Evolutionary conservation across 1,139 yeast species (phyloP).

Genomic region (Insectozyma bohioensis): DNA sequence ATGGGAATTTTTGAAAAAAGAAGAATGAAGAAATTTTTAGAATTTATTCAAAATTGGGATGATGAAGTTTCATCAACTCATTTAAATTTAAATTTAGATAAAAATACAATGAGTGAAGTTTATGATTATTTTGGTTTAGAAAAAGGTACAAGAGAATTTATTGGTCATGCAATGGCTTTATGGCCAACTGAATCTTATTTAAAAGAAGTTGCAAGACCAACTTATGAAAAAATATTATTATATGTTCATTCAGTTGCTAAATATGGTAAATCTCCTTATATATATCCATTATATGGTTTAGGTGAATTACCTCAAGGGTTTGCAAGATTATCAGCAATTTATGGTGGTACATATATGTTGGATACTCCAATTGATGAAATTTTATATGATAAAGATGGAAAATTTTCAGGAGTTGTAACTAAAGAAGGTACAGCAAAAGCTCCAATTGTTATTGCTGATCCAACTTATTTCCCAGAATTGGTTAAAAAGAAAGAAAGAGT

Average conservation of each 20-base stretch:
- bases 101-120: conserved; percentile 88
- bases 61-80: conserved; percentile 82
- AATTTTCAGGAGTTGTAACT: conserved; percentile 82
- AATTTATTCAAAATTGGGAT: conserved; percentile 79
- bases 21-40: conserved; percentile 88
- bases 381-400: conserved; percentile 51
- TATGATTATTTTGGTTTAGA: conserved; percentile 89
- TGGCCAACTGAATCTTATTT: conserved; percentile 93
- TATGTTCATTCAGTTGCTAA: conserved; percentile 91
- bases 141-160: conserved; percentile 90
- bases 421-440: conserved; percentile 92
- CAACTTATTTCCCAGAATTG: conserved; percentile 93
- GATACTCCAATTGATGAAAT: conserved; percentile 94
- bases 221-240: conserved; percentile 80
- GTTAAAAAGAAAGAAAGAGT: conserved; percentile 81
- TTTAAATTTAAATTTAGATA: conserved; percentile 82
- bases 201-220: conserved; percentile 87
- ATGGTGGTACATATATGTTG: conserved; percentile 98
- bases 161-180: conserved; percentile 98
- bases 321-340: conserved; percentile 94
- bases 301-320: conserved; percentile 99
- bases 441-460: conserved; percentile 94
- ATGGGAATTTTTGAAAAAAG: conserved; percentile 97
- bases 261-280: conserved; percentile 94
- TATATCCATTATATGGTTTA: conserved; percentile 93